Conservation (phyloP, 495 filamentous ascomycete species). For the Neohortaea acidophila region DNA sequence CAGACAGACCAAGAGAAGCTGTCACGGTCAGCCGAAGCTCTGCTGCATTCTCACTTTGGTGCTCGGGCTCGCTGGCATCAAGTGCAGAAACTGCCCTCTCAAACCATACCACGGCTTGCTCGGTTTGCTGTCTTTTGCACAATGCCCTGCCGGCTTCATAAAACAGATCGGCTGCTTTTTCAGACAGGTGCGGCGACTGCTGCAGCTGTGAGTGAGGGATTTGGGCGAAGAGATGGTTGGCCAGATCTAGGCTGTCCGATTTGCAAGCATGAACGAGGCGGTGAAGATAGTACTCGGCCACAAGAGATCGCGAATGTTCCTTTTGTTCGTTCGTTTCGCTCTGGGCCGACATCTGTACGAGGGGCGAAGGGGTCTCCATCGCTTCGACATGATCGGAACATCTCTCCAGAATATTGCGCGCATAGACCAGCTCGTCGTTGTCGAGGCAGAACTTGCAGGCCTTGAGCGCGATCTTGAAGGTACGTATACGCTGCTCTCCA, state of each 20-base stretch:
- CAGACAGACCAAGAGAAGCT: slow-evolving; percentile 28
- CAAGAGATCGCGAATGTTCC: slow-evolving; percentile 26
- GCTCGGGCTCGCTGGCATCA: slow-evolving; percentile 37
- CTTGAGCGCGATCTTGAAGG: slow-evolving; percentile 54
- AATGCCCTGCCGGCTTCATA: slow-evolving; percentile 57
- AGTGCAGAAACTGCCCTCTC: slow-evolving; percentile 49
- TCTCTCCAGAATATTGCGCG: slow-evolving; percentile 44
- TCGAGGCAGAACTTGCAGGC: slow-evolving; percentile 48
- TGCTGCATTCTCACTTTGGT: slow-evolving; percentile 40
- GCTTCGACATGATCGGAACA: slow-evolving; percentile 47
- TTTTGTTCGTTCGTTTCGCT: slow-evolving; percentile 20
- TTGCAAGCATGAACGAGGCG: slow-evolving; percentile 51
- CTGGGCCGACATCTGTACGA: slow-evolving; percentile 10
- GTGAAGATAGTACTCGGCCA: slow-evolving; percentile 54
- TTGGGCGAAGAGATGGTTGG: slow-evolving; percentile 57
- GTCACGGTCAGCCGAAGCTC: slow-evolving; percentile 53
- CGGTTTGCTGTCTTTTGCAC: slow-evolving; percentile 35
- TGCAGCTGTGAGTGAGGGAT: slow-evolving; percentile 28
- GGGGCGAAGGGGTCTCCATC: slow-evolving; percentile 29
- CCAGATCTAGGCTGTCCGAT: slow-evolving; percentile 53
- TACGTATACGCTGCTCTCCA: slow-evolving; percentile 28
- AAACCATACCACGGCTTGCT: slow-evolving; percentile 55
- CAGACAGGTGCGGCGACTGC: slow-evolving; percentile 35
- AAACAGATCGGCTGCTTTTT: slow-evolving; percentile 54
- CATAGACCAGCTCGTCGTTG: slow-evolving; percentile 38